Base-by-base conservation (phyloP, 352 stramenopile genomes). In the Globisporangium barbulae region DNA sequence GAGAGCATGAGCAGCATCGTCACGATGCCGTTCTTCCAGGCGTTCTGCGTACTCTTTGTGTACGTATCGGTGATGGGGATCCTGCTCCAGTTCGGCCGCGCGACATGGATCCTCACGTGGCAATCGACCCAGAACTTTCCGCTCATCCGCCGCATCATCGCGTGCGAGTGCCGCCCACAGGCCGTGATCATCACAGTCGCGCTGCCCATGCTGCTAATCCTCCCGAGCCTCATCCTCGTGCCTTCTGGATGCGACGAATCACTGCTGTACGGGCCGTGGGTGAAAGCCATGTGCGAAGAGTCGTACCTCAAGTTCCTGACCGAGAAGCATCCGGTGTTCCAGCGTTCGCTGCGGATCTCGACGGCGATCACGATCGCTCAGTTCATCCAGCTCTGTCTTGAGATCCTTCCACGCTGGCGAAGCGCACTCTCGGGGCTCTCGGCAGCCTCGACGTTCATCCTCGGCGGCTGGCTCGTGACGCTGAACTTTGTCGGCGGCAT, bases 101-200 rank as follows among this genome's bases (percentile, higher is more conserved):
- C 87, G 19, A 94, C 79, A 39, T 96, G 87, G 87, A 96, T 96
- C 67, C 76, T 96, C 57, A 94, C 83, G 60, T 96, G 87, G 87
- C 87, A 96, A 58, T 96, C 87, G 42, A 76, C 88, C 35, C 69
- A 90, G 59, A 92, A 96, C 60, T 96, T 96, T 61, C 87, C 87
- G 54, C 81, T 94, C 30, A 96, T 96, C 61, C 85, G 87, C 7
- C 81, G 87, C 39, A 91, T 94, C 39, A 93, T 96, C 67, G 77
- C 80, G 10, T 76, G 80, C 55, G 85, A 93, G 66, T 90, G 80
- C 44, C 73, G 77, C 6, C 87, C 87, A 2, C 87, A 96, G 68
- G 83, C 81, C 0, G 85, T 93, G 33, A 91, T 94, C 58, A 63
- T 93, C 41, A 86, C 85, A 2, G 78, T 88, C 21, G 80, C 84